Evolutionary conservation across 2,329 filamentous ascomycete genomes (phyloP).

Genomic region (Neopestalotiopsis rosae): DNA sequence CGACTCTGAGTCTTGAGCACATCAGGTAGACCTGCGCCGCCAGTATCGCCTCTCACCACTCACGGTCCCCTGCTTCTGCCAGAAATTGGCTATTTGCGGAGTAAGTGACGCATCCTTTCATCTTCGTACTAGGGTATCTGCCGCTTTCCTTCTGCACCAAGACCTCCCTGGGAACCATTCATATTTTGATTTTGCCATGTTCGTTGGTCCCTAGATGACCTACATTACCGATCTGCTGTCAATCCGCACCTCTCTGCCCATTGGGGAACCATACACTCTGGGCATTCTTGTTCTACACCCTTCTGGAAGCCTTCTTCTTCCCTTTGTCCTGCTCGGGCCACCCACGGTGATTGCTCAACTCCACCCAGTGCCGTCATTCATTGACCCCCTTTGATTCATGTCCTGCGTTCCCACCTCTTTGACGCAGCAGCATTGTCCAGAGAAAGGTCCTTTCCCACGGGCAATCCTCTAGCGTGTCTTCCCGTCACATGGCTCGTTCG

Average conservation of each 20-base stretch:
- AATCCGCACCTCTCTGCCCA: not conserved
- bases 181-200: conserved; percentile 3
- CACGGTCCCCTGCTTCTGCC: not conserved
- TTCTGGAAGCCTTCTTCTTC: conserved; percentile 17
- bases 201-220: not conserved
- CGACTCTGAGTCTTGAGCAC: not conserved
- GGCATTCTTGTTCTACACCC: conserved; percentile 8
- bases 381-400: conserved; percentile 11
- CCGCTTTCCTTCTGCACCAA: conserved; percentile 13
- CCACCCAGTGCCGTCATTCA: conserved; percentile 10
- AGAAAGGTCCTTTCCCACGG: conserved; percentile 1
- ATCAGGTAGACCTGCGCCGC: not conserved
- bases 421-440: conserved; percentile 11
- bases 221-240: not conserved
- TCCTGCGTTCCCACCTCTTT: conserved; percentile 2
- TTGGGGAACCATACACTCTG: conserved; percentile 6
- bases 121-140: conserved; percentile 14
- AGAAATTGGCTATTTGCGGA: conserved; percentile 22
- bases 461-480: conserved; percentile 8
- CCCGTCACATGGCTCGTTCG: conserved; percentile 10
- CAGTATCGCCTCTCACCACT: not conserved
- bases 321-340: conserved; percentile 10
- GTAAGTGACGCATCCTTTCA: conserved; percentile 24
- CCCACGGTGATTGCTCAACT: conserved; percentile 13
- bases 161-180: not conserved